These are phyloP conservation scores for Annona squamosa DNA, from an alignment of 164 flowering plant species.

Conservation along the genomic window DNA sequence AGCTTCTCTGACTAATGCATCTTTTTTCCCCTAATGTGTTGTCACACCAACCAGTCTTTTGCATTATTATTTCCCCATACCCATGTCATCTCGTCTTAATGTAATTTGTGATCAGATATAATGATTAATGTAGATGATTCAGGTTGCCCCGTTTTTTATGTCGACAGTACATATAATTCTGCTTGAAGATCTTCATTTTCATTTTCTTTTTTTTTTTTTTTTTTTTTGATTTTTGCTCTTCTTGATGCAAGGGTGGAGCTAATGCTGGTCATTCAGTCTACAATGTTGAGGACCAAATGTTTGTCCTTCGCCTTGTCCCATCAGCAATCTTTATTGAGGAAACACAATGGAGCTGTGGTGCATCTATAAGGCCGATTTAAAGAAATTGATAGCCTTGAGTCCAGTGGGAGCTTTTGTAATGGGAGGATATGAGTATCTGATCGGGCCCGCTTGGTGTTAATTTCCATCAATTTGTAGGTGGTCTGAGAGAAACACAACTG, in stretches of 20 bases:
- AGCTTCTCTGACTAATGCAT: too few relatives aligned
- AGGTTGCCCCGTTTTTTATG: neutral
- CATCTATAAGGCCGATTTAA: constrained; percentile 78
- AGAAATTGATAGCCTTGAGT: constrained; percentile 83
- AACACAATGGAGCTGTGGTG: constrained; percentile 92
- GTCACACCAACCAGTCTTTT: too few relatives aligned
- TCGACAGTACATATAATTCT: neutral
- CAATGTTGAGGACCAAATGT: constrained; percentile 84
- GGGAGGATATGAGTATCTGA: constrained; percentile 89
- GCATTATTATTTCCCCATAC: too few relatives aligned
- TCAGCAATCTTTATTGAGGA: constrained; percentile 94
- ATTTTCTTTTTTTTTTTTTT: too few relatives aligned
- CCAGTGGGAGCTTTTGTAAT: constrained; percentile 77
- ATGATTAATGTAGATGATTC: neutral
- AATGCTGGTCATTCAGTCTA: constrained; percentile 98
- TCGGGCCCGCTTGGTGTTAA: constrained; percentile 86
- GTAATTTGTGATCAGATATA: too few relatives aligned
- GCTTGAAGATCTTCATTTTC: neutral
- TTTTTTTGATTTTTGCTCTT: neutral
- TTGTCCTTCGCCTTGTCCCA: constrained; percentile 95
- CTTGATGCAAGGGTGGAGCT: constrained; percentile 74
- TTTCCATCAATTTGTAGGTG: constrained; percentile 86
- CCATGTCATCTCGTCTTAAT: too few relatives aligned
- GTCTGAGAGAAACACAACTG: constrained; percentile 85
- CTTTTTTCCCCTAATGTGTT: too few relatives aligned